phyloP scores from a whole-genome alignment of 1,139 yeast genomes.

The Lodderomyces oxycetoniae region DNA sequence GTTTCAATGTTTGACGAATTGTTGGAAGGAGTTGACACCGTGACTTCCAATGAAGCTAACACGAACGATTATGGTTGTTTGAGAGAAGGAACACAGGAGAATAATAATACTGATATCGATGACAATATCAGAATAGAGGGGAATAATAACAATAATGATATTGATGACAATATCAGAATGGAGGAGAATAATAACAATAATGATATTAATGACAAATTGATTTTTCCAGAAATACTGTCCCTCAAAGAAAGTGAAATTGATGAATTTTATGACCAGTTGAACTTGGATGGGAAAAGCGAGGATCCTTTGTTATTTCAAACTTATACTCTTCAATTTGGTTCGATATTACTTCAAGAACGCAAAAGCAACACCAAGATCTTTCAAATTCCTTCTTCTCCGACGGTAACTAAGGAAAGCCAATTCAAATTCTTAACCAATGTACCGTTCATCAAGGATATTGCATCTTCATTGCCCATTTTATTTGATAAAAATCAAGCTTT shows the following conservation, averaged over 20 bases:
- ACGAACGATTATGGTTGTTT: too few relatives aligned
- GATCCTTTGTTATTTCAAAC: constrained; percentile 20
- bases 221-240: neutral
- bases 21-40: constrained; percentile 1
- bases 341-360: constrained; percentile 25
- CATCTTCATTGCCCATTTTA: constrained; percentile 31
- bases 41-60: neutral
- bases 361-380: neutral
- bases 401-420: constrained; percentile 7
- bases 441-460: constrained; percentile 37
- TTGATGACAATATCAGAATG: neutral
- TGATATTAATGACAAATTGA: too few relatives aligned
- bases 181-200: neutral
- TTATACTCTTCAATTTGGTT: constrained; percentile 37
- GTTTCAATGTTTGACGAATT: constrained; percentile 1
- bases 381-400: constrained; percentile 9
- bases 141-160: neutral
- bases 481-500: constrained; percentile 26
- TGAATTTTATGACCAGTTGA: constrained; percentile 15
- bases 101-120: too few relatives aligned
- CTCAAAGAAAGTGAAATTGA: constrained; percentile 9
- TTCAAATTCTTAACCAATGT: constrained; percentile 40
- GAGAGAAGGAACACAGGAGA: too few relatives aligned
- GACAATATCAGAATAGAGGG: too few relatives aligned
- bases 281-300: constrained; percentile 14